Percentiles rank a stretch among this genome's conserved stretches.
Evolutionary conservation across 148 eudicot genomes (phyloP).

Genomic region (Oxyria digyna): DNA sequence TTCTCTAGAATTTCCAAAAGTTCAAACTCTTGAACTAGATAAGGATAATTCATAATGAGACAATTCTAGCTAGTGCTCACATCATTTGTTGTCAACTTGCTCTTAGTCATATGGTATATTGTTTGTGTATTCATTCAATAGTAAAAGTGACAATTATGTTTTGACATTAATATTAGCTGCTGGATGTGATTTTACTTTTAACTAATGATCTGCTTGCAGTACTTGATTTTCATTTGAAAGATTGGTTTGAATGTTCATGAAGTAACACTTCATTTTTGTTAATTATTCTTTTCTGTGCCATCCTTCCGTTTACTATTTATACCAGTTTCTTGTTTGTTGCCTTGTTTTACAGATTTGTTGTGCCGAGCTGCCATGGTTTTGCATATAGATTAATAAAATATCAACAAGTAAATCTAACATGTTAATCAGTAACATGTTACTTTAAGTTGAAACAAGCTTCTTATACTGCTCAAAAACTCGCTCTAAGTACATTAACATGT

Average conservation of each 20-base stretch:
- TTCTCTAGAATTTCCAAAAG: no score
- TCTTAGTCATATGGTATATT: neutral
- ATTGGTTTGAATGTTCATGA: neutral
- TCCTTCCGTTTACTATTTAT: neutral
- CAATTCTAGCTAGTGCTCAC: neutral
- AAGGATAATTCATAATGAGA: no score
- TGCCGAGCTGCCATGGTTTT: neutral
- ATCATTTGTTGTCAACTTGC: neutral
- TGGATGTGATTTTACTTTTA: neutral
- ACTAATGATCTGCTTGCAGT: neutral
- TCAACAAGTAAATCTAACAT: neutral
- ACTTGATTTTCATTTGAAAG: neutral
- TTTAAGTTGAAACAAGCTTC: no score
- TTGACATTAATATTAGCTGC: neutral
- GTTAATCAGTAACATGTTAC: no score
- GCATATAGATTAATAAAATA: neutral
- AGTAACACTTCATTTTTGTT: neutral
- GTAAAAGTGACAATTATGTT: neutral
- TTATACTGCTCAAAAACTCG: no score
- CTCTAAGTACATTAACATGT: no score
- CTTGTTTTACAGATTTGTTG: neutral
- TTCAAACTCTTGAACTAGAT: no score
- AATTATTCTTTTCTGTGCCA: neutral
- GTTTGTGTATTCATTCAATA: neutral
- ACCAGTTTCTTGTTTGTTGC: neutral